Conservation (phyloP, 495 filamentous ascomycete species). For the Aspergillus egyptiacus region DNA sequence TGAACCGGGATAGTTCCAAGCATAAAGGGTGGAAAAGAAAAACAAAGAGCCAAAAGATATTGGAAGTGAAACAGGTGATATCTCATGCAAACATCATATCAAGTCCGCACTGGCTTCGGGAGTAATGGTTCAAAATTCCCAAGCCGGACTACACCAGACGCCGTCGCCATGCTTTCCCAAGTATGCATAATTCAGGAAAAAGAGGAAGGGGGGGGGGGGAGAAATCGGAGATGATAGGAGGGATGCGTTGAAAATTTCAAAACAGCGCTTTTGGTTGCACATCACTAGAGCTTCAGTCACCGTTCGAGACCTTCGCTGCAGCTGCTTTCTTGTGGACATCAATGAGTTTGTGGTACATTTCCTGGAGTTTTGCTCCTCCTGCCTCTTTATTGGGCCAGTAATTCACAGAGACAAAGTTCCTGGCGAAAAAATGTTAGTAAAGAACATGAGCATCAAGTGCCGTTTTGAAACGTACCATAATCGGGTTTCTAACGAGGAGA, state of each 20-base stretch:
- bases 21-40: conserved; percentile 1
- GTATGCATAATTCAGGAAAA: conserved; percentile 24
- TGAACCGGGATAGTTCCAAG: conserved; percentile 11
- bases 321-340: conserved; percentile 27
- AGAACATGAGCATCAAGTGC: neutral
- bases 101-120: conserved; percentile 17
- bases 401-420: conserved; percentile 43
- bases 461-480: conserved; percentile 38
- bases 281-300: conserved; percentile 13
- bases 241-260: conserved; percentile 14
- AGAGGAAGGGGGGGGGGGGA: conserved; percentile 9
- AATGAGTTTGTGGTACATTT: conserved; percentile 45
- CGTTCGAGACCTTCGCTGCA: conserved; percentile 23
- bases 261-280: conserved; percentile 14
- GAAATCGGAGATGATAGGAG: conserved; percentile 4
- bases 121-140: conserved; percentile 9
- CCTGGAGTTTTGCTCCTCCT: conserved; percentile 38
- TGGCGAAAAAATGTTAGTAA: conserved; percentile 19
- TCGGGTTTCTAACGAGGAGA: conserved; percentile 37
- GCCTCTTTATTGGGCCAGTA: conserved; percentile 49
- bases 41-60: conserved; percentile 14
- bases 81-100: conserved; percentile 24
- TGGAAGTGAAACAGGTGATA: conserved; percentile 4
- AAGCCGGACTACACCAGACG: conserved; percentile 22
- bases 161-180: conserved; percentile 33